Base-by-base conservation (phyloP, 441 rosid species). In the Breynia disticha region DNA sequence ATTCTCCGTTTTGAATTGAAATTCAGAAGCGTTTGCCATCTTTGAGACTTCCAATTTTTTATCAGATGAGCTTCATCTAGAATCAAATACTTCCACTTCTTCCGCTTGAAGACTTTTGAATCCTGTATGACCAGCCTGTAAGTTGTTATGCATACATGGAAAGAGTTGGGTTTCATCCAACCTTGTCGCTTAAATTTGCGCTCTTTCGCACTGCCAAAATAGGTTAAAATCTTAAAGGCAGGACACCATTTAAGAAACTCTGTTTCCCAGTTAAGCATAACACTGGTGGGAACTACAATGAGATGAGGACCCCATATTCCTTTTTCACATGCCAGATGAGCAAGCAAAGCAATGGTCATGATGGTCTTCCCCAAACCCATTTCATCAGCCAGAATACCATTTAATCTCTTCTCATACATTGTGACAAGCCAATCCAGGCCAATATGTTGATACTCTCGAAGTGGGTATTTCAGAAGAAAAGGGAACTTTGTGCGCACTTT, bases 251-350 rank as follows among this genome's bases (percentile, higher is more conserved):
- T 95, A 64, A 95, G 95, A 81, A 95, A 95, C 66, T 95, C 99
- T 57, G 99, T 95, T 84, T 95, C 99, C 99, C 99, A 95, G 70
- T 95, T 95, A 56, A 95, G 97, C 99, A 95, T 90, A 62, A 95
- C 99, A 79, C 98, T 95, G 45, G 99, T 95, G 51, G 99, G 99
- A 76, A 95, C 99, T 64, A 95, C 95, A 63, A 95, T 95, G 47
- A 95, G 88, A 83, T 95, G 99, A 44, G 99, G 99, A 60, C 99
- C 99, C 99, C 99, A 95, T 72, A 90, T 90, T 55, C 99, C 99
- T 75, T 87, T 95, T 65, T 95, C 99, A 62, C 97, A 90, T 48
- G 99, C 97, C 54, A 94, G 81, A 59, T 94, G 99, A 48, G 96
- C 97, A 65, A 94, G 97, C 67, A 94, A 79, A 59, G 99, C 82